phyloP scores from a whole-genome alignment of 1,284 basidiomycete species.

The Apiotrichum montevideense region DNA sequence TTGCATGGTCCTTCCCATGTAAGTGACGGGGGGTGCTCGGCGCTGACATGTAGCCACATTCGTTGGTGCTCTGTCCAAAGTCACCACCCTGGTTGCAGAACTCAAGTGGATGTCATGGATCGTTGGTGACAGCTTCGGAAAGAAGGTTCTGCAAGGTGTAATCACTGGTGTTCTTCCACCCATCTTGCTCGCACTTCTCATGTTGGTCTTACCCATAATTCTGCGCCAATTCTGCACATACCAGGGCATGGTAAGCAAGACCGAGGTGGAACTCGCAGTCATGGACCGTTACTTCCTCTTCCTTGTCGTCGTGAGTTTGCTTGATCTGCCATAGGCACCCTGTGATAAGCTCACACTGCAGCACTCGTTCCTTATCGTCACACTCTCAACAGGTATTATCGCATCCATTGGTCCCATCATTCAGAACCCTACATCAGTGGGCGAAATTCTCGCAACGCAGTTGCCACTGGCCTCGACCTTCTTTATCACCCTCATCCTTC shows the following conservation, averaged over 20 bases:
- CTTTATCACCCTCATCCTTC: constrained; percentile 68
- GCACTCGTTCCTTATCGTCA: constrained; percentile 62
- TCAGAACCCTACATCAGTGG: constrained; percentile 48
- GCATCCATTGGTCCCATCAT: constrained; percentile 27
- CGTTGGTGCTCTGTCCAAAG: constrained; percentile 52
- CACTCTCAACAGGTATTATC: constrained; percentile 53
- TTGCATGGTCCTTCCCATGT: constrained; percentile 52
- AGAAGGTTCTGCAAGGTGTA: constrained; percentile 54
- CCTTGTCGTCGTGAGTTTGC: constrained; percentile 47
- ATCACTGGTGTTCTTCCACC: constrained; percentile 62
- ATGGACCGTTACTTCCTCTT: constrained; percentile 65
- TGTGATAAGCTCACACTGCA: constrained; percentile 60
- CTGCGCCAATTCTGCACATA: constrained; percentile 57
- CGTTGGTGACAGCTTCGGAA: constrained; percentile 38
- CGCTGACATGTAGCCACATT: constrained; percentile 34
- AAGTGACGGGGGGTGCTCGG: constrained; percentile 20
- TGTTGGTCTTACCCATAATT: constrained; percentile 63
- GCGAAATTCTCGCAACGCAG: constrained; percentile 23
- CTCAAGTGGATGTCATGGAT: constrained; percentile 62
- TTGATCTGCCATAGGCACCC: constrained; percentile 50
- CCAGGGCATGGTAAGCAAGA: constrained; percentile 65
- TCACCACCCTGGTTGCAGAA: constrained; percentile 47
- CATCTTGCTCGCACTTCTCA: constrained; percentile 60
- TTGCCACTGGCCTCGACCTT: constrained; percentile 69
- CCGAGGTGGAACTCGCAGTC: constrained; percentile 64